Conservation (phyloP, 1,139 yeast genomes). For the Scheffersomyces lignicola region DNA sequence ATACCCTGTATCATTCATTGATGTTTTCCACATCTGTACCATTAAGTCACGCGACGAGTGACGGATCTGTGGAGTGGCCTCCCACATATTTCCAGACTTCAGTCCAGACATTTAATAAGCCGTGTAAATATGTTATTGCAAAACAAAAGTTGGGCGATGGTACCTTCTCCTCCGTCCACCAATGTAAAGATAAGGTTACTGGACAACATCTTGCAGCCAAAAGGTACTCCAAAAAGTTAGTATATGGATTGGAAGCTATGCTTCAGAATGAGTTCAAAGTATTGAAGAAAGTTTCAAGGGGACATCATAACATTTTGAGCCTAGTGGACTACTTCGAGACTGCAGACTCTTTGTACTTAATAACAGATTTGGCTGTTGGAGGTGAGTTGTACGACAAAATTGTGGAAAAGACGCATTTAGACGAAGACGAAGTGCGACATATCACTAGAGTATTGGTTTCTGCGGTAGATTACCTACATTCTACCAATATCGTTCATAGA, state of each 20-base stretch:
- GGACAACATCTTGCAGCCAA: conserved; percentile 42
- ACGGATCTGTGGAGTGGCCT: conserved; percentile 1
- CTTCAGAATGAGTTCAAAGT: conserved; percentile 58
- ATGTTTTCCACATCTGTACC: no score
- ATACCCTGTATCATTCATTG: no score
- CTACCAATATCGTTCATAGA: conserved; percentile 37
- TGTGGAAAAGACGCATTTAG: conserved; percentile 37
- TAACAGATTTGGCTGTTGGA: conserved; percentile 68
- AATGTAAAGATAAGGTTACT: conserved; percentile 34
- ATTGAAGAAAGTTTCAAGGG: conserved; percentile 45
- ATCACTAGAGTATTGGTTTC: conserved; percentile 28
- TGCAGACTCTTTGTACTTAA: conserved; percentile 53
- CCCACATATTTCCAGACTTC: background rate
- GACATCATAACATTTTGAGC: conserved; percentile 55
- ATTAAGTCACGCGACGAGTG: no score
- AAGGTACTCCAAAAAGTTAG: conserved; percentile 30
- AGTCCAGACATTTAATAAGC: conserved; percentile 9
- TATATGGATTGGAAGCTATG: conserved; percentile 36
- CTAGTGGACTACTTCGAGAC: conserved; percentile 74
- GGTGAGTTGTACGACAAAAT: conserved; percentile 71
- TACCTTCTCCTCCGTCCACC: conserved; percentile 39
- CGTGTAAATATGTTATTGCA: conserved; percentile 36
- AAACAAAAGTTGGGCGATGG: conserved; percentile 38
- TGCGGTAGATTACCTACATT: conserved; percentile 32
- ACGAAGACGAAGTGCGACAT: conserved; percentile 51